These are phyloP conservation scores for Ascochyta koolunga DNA, from an alignment of 2,329 filamentous ascomycete genomes.

Conservation along the genomic window DNA sequence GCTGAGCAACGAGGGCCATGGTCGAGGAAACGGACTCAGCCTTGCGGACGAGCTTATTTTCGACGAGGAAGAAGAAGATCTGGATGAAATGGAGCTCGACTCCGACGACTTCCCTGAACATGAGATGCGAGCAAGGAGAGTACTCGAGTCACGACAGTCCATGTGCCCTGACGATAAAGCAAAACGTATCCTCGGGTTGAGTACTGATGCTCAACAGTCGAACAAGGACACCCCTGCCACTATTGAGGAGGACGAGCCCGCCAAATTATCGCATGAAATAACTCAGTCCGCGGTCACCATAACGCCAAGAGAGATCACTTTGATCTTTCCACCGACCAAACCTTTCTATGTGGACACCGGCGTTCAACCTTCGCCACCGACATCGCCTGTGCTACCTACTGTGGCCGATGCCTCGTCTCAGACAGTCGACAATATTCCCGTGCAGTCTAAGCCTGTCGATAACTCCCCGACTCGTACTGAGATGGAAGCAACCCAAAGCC, in stretches of 20 bases:
- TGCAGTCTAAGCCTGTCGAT: constrained; percentile 33
- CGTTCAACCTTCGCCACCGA: constrained; percentile 81
- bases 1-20: constrained; percentile 59
- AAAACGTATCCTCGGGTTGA: constrained; percentile 54
- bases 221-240: constrained; percentile 31
- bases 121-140: constrained; percentile 48
- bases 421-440: constrained; percentile 29
- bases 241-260: constrained; percentile 31
- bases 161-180: constrained; percentile 53
- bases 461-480: constrained; percentile 42
- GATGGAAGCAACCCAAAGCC: constrained; percentile 72
- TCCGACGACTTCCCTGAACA: constrained; percentile 64
- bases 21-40: constrained; percentile 71
- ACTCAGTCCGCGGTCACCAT: constrained; percentile 30
- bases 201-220: constrained; percentile 32
- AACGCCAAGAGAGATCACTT: constrained; percentile 33
- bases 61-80: constrained; percentile 72
- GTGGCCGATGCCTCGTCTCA: constrained; percentile 32
- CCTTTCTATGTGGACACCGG: constrained; percentile 73
- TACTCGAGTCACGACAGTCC: constrained; percentile 50
- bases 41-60: constrained; percentile 91
- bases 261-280: constrained; percentile 31
- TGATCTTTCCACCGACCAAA: constrained; percentile 44
- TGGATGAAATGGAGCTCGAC: constrained; percentile 65
- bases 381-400: constrained; percentile 65